Conservation (phyloP, 1,139 yeast species). For the Arxiozyma heterogenica region DNA sequence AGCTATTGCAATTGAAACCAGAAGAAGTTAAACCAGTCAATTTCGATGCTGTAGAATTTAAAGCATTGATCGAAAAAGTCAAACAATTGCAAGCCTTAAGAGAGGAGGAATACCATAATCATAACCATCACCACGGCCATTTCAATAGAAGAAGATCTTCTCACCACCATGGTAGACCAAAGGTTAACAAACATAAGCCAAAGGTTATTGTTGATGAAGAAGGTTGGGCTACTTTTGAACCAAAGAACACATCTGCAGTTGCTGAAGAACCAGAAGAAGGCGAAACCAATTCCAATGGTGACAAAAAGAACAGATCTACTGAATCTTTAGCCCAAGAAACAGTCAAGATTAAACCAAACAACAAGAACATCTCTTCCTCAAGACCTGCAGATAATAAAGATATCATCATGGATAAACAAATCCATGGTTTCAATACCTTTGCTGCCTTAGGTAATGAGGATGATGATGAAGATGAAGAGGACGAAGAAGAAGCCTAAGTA, state of each 20-base stretch:
- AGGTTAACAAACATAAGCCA: conserved; percentile 50
- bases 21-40: conserved; percentile 54
- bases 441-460: conserved; percentile 65
- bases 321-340: conserved; percentile 28
- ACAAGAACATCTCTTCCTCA: conserved; percentile 63
- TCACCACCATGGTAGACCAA: conserved; percentile 42
- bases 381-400: conserved; percentile 69
- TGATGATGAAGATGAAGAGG: conserved; percentile 31
- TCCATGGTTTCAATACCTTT: conserved; percentile 63
- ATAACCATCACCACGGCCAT: conserved; percentile 26
- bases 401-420: conserved; percentile 56
- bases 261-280: conserved; percentile 40
- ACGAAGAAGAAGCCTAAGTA: conserved; percentile 1
- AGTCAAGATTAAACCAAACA: conserved; percentile 55
- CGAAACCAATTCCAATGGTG: conserved; percentile 34
- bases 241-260: conserved; percentile 28
- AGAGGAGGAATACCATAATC: conserved; percentile 26
- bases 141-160: conserved; percentile 47
- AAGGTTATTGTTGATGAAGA: conserved; percentile 53
- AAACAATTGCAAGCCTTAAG: conserved; percentile 35
- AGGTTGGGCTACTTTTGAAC: conserved; percentile 68
- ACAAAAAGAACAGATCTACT: conserved; percentile 7
- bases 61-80: conserved; percentile 56
- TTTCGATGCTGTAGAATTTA: conserved; percentile 55
- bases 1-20: conserved; percentile 49